Evolutionary conservation across 2,329 filamentous ascomycete genomes (phyloP).

Genomic region (Fulvia fulva): DNA sequence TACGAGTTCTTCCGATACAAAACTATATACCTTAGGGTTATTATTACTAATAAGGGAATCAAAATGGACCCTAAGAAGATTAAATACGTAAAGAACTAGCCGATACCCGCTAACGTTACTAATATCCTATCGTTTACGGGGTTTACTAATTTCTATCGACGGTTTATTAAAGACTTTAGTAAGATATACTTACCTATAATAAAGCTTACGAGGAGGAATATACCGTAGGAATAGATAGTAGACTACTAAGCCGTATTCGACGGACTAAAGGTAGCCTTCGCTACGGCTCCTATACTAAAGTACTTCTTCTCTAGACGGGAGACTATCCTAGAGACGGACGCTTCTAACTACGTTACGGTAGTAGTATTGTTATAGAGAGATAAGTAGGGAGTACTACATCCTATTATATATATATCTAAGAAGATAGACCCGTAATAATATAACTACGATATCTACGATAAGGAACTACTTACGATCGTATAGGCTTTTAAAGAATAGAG

Average conservation of each 20-base stretch:
- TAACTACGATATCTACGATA: constrained; percentile 3
- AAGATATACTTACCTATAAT: constrained; percentile 1
- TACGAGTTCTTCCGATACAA: constrained; percentile 19
- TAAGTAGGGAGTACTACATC: too few species aligned
- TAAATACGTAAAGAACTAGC: constrained; percentile 12
- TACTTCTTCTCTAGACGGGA: too few species aligned
- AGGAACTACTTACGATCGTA: constrained; percentile 1
- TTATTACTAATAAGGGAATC: constrained; percentile 13
- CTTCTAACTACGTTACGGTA: too few species aligned
- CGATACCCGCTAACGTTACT: constrained; percentile 9
- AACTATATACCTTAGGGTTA: constrained; percentile 19
- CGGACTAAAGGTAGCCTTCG: background rate
- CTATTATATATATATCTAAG: too few species aligned
- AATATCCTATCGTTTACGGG: constrained; percentile 20
- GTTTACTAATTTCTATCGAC: constrained; percentile 23
- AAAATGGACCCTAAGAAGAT: constrained; percentile 16
- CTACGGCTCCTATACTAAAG: background rate
- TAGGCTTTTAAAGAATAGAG: constrained; percentile 2
- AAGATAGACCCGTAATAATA: background rate
- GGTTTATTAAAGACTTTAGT: constrained; percentile 21
- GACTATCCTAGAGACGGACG: too few species aligned
- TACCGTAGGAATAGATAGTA: background rate
- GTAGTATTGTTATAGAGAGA: too few species aligned
- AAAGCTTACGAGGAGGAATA: background rate
- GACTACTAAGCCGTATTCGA: background rate